These are phyloP conservation scores for Colletotrichum eleusines DNA, from an alignment of 2,329 filamentous ascomycete genomes.

Conservation along the genomic window DNA sequence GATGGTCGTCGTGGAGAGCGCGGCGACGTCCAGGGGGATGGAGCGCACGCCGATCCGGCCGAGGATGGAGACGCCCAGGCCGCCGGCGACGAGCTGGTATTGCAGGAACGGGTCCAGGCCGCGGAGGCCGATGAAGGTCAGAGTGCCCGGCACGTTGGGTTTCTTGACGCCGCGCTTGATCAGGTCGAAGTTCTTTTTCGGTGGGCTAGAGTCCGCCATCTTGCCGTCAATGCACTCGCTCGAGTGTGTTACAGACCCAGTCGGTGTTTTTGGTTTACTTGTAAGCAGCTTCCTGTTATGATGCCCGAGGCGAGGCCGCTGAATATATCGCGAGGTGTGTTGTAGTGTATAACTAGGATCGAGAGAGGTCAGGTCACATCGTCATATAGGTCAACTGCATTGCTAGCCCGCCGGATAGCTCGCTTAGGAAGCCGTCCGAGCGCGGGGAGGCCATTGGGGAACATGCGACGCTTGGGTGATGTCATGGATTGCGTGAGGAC, in stretches of 20 bases:
- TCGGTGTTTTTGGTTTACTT: not conserved
- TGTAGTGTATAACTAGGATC: not conserved
- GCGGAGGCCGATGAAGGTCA: constrained; percentile 56
- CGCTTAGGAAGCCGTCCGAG: not conserved
- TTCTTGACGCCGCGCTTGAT: constrained; percentile 54
- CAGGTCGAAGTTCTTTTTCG: constrained; percentile 46
- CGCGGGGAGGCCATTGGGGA: constrained; percentile 7
- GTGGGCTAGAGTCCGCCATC: constrained; percentile 29
- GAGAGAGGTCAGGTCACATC: not conserved
- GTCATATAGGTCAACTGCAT: not conserved
- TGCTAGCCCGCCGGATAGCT: not conserved
- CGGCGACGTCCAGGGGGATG: constrained; percentile 55
- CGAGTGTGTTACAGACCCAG: not conserved
- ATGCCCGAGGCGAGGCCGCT: not conserved
- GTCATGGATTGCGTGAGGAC: constrained; percentile 3
- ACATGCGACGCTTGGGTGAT: constrained; percentile 11
- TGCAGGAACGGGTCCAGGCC: constrained; percentile 51
- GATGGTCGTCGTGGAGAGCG: constrained; percentile 50
- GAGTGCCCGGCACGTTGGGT: constrained; percentile 50
- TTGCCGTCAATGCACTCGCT: constrained; percentile 1
- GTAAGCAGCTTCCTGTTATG: not conserved
- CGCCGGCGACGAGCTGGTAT: constrained; percentile 48
- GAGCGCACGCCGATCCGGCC: constrained; percentile 57
- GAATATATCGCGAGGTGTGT: not conserved
- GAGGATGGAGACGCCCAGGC: constrained; percentile 61